These are phyloP conservation scores for Cladorrhinum samala DNA, from an alignment of 495 filamentous ascomycete species.

Conservation along the genomic window DNA sequence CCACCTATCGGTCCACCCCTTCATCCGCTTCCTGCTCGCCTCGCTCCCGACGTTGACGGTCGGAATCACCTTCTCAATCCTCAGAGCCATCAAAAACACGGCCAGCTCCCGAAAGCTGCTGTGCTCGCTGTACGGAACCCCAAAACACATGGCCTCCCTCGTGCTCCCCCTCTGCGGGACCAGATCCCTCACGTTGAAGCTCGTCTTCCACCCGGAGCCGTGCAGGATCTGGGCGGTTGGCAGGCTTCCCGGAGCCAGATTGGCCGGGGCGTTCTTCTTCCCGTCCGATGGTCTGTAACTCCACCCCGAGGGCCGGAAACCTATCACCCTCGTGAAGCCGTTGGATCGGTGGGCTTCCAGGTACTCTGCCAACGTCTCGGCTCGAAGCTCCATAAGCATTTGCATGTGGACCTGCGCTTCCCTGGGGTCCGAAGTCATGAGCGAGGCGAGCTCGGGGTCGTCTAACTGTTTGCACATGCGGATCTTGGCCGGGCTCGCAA, in stretches of 20 bases:
- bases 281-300: conserved; percentile 75
- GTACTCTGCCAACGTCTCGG: conserved; percentile 84
- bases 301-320: conserved; percentile 89
- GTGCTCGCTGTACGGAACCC: conserved; percentile 93
- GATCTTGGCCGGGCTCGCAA: conserved; percentile 73
- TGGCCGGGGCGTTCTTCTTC: conserved; percentile 21
- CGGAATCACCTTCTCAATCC: conserved; percentile 83
- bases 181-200: conserved; percentile 59
- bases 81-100: conserved; percentile 81
- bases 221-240: conserved; percentile 58
- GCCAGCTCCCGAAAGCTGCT: conserved; percentile 89
- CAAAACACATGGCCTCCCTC: conserved; percentile 70
- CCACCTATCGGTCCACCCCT: conserved; percentile 86
- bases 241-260: conserved; percentile 28
- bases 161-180: conserved; percentile 74
- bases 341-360: conserved; percentile 66
- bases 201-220: conserved; percentile 63
- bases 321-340: conserved; percentile 74
- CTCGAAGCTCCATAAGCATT: conserved; percentile 80
- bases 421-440: conserved; percentile 70
- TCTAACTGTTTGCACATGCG: conserved; percentile 78
- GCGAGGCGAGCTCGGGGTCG: conserved; percentile 69
- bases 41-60: conserved; percentile 84
- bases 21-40: conserved; percentile 68
- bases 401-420: conserved; percentile 98